These are phyloP conservation scores for Mortierella sp. DNA, from an alignment of 371 early-diverging fungal species.

Conservation along the genomic window DNA sequence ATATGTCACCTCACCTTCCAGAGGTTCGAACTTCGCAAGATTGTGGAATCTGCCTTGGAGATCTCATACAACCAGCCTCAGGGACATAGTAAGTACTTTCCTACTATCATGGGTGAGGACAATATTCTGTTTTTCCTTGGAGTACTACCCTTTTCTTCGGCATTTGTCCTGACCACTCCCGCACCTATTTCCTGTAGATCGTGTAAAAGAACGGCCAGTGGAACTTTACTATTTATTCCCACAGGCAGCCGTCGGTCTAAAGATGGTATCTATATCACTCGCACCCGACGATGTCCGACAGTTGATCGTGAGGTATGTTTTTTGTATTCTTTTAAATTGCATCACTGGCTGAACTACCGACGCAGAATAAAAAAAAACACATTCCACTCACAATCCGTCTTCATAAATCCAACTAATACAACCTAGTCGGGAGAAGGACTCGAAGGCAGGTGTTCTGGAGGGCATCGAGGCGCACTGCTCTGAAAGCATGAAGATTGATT, in stretches of 20 bases:
- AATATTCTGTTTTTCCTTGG: neutral
- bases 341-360: neutral
- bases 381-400: neutral
- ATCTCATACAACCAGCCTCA: slow-evolving; percentile 28
- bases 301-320: slow-evolving; percentile 34
- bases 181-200: neutral
- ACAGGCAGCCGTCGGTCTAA: slow-evolving; percentile 18
- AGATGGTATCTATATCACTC: slow-evolving; percentile 31
- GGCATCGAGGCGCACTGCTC: slow-evolving; percentile 49
- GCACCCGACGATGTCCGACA: slow-evolving; percentile 35
- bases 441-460: slow-evolving; percentile 29
- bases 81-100: slow-evolving; percentile 10
- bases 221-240: slow-evolving; percentile 44
- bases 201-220: slow-evolving; percentile 25
- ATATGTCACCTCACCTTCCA: slow-evolving; percentile 42
- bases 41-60: slow-evolving; percentile 41
- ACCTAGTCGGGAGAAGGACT: slow-evolving; percentile 26
- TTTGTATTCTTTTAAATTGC: neutral
- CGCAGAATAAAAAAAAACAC: neutral
- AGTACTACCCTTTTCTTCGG: neutral
- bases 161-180: neutral
- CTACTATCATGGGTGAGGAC: neutral
- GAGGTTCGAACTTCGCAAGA: slow-evolving; percentile 42
- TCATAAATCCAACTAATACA: neutral
- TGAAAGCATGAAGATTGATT: slow-evolving; percentile 45